phyloP scores from a whole-genome alignment of 768 basidiomycete genomes.

The Kwoniella botswanensis region DNA sequence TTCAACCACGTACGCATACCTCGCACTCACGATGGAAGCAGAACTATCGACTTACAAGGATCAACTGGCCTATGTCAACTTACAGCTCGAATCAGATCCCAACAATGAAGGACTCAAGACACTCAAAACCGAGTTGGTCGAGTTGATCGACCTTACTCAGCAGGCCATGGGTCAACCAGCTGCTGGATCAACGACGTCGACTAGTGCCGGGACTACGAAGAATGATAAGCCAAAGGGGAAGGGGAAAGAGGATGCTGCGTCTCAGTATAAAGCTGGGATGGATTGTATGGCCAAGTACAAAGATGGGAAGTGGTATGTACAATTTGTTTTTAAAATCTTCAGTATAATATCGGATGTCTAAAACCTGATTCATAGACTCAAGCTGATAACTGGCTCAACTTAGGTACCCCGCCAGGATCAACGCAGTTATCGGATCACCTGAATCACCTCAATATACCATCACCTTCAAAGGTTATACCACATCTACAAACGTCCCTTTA shows the following conservation, averaged over 20 bases:
- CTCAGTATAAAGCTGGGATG: conserved; percentile 55
- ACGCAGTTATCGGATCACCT: conserved; percentile 53
- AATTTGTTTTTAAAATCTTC: no score
- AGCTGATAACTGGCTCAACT: neutral
- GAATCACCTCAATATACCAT: conserved; percentile 56
- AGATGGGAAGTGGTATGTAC: conserved; percentile 57
- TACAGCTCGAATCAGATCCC: conserved; percentile 57
- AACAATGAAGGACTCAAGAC: conserved; percentile 53
- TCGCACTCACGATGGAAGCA: conserved; percentile 43
- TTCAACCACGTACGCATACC: neutral
- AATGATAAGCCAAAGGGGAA: conserved; percentile 44
- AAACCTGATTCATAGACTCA: no score
- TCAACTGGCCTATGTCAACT: conserved; percentile 57
- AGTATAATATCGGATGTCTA: no score
- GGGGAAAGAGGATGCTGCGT: conserved; percentile 29
- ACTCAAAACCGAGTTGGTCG: conserved; percentile 56
- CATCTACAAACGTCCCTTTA: conserved; percentile 56
- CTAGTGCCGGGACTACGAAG: conserved; percentile 4
- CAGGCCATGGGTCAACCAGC: conserved; percentile 43
- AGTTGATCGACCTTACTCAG: conserved; percentile 56
- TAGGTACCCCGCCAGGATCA: conserved; percentile 58
- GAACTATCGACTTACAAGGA: conserved; percentile 57
- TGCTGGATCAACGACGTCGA: conserved; percentile 12
- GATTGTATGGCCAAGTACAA: conserved; percentile 59
- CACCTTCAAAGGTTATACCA: conserved; percentile 57